Evolutionary conservation across 331 rosid genomes (phyloP).

Genomic region (Dryas integrifolia): DNA sequence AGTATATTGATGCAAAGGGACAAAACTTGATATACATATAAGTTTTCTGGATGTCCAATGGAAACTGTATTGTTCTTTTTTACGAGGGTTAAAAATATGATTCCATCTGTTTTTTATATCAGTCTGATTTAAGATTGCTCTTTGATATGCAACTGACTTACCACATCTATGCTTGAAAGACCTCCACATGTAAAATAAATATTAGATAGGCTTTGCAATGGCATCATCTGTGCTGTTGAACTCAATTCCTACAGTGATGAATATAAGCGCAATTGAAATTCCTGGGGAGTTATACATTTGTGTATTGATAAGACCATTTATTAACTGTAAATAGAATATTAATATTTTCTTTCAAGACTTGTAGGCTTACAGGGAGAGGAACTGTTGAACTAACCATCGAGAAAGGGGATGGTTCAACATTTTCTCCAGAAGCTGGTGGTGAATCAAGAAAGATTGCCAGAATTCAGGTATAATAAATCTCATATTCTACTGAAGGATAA

Average conservation of each 20-base stretch:
- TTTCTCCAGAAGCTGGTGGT: constrained; percentile 76
- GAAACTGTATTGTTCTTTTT: neutral
- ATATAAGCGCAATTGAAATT: neutral
- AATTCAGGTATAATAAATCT: constrained; percentile 55
- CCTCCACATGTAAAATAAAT: neutral
- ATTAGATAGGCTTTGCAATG: neutral
- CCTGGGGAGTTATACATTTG: neutral
- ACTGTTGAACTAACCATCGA: constrained; percentile 75
- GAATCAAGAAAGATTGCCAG: constrained; percentile 67
- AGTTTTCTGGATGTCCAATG: neutral
- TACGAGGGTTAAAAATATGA: neutral
- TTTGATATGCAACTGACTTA: constrained; percentile 5
- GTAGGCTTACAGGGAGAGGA: constrained; percentile 88
- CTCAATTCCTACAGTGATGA: neutral
- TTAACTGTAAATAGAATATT: constrained; percentile 14
- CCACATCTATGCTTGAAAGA: neutral
- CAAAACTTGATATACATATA: neutral
- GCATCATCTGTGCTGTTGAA: constrained; percentile 4
- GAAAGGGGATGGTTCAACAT: constrained; percentile 77
- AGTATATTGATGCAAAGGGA: constrained; percentile 1
- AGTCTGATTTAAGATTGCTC: neutral
- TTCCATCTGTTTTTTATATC: neutral
- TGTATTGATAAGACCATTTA: no score
- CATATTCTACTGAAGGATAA: constrained; percentile 1
- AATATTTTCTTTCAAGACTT: constrained; percentile 28